Evolutionary conservation across 352 stramenopile species (phyloP), one percentile per base, ranked within the genome.

Genomic region (Phytophthora pisi): DNA sequence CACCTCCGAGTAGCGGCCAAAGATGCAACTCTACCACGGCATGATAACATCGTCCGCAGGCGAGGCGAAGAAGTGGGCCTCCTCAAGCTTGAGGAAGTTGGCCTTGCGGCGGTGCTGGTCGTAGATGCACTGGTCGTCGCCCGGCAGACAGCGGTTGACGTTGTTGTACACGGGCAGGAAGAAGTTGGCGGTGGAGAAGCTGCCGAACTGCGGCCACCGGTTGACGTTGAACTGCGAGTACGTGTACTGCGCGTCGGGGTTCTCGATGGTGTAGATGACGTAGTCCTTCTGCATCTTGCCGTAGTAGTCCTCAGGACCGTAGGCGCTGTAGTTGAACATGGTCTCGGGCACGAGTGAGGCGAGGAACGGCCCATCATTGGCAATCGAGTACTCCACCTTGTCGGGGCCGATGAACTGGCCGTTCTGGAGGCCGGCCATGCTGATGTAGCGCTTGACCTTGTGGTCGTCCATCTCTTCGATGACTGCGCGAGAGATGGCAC

Each of bases 401-500:
- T 87, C 72, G 10, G 77, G 77, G 0, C 72, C 74, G n/a, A 81
- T 81, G 36, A 88, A 88, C 55, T 81, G 68, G 40, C 79, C 77
- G 57, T 85, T 86, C 31, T 84, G 74, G 0, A 71, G 59, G 8
- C 74, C 77, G 2, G 74, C 77, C 15, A 72, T 64, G 40, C 66
- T 84, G 51, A 88, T 75, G 56, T 79, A 75, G 20, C 62, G 72
- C 18, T 75, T 68, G 5, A 76, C 72, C 13, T 81, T 74, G 68
- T 85, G 79, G 45, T 85, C 72, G 52, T 88, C 72, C 79, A 82
- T 82, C 16, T 77, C 63, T 57, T 88, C 79, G 36, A 85, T 66
- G 13, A 88, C 75, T 11, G 64, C 70, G 0, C 77, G 72, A 8
- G 70, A 66, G 5, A 88, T 49, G 0, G 70, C 10, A 0, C 74